A percentile compares a stretch with the other conserved stretches of the same genome.
Evolutionary conservation across 1,284 basidiomycete species (phyloP).

Genomic region (Volvariella surrecta): DNA sequence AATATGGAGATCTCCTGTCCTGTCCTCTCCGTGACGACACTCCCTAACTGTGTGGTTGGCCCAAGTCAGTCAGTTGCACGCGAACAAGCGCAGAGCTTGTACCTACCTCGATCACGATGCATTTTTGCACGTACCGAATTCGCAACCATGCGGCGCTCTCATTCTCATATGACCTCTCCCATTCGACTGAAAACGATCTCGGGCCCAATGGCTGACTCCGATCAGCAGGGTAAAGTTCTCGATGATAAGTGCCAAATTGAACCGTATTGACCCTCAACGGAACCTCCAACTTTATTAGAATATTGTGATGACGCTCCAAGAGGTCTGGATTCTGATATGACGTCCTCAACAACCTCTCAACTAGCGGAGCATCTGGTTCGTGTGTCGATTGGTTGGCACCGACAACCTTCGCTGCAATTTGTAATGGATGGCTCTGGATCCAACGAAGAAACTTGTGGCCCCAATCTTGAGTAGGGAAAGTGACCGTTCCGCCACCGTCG

Average conservation of each 20-base stretch:
- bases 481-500: conserved; percentile 46
- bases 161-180: conserved; percentile 33
- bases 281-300: conserved; percentile 32
- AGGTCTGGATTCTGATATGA: conserved; percentile 53
- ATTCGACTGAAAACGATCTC: conserved; percentile 60
- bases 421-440: conserved; percentile 29
- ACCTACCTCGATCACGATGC: conserved; percentile 48
- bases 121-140: conserved; percentile 59
- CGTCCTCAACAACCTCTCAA: conserved; percentile 41
- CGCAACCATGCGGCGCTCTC: conserved; percentile 42
- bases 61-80: not conserved
- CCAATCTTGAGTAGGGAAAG: conserved; percentile 30
- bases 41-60: conserved; percentile 37
- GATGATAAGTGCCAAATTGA: conserved; percentile 53
- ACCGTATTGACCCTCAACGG: conserved; percentile 45
- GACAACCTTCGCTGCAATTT: conserved; percentile 26
- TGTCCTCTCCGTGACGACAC: conserved; percentile 38
- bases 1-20: conserved; percentile 43
- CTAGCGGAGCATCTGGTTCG: conserved; percentile 15
- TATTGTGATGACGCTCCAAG: conserved; percentile 44
- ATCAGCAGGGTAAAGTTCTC: conserved; percentile 22
- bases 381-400: conserved; percentile 24
- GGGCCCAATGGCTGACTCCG: conserved; percentile 24
- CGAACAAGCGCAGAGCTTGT: not conserved
- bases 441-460: conserved; percentile 40